Base-by-base conservation (phyloP, 352 stramenopile genomes). In the Phytophthora pseudosyringae region DNA sequence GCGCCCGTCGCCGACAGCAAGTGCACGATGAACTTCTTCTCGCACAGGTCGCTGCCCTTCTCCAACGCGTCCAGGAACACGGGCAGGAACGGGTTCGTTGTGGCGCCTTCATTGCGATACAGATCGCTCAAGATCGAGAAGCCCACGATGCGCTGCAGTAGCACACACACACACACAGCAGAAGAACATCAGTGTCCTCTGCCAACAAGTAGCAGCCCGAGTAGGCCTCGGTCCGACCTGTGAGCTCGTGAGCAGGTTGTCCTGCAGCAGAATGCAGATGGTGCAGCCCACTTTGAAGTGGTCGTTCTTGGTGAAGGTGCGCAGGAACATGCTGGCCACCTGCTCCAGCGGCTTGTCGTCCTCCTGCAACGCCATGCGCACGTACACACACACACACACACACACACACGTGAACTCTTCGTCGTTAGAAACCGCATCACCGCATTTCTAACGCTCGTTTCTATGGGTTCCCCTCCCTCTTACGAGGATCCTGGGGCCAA, bases 271-370 rank as follows among this genome's bases (percentile, higher is more conserved):
- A 64, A 96, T 93, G 72, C 84, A 96, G 59, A 97, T 83, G 36
- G 86, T 93, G 76, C 89, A 97, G 63, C 91, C 91, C 47, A 95
- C 81, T 88, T 94, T 93, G 65, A 95, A 95, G 69, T 95, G 87
- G 69, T 94, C 87, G 55, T 92, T 95, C 69, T 95, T 95, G 45
- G 80, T 92, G 69, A 93, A 95, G 8, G 87, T 91, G 39, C 81
- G 80, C 51, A 86, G 59, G 62, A 94, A 94, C 48, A 85, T 69
- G 44, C 70, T 83, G 9, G 70, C 59, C 25, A 95, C 87, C 57
- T 88, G 77, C 54, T 95, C 87, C 36, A 95, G 54, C 38, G 85
- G 80, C 71, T 93, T 95, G 56, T 95, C 85, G 52, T 94, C 86
- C 69, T 95, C 85, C 87, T 95, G 51, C 28, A 56, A 57, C 21